phyloP scores from a whole-genome alignment of 257 asterid species.

The Ocimum tenuiflorum region DNA sequence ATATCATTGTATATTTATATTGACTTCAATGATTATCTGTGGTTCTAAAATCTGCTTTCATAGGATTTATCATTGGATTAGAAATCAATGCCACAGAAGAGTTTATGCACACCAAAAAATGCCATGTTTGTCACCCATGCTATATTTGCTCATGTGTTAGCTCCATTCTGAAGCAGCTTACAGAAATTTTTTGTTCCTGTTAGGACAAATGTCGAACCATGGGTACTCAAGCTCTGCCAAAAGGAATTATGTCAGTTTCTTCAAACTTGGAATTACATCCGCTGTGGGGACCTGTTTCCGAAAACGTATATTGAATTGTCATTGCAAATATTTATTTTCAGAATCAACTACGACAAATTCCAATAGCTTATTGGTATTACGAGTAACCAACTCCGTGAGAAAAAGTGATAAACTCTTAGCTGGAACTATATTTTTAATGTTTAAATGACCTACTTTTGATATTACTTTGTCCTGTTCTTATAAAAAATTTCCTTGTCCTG shows the following conservation, averaged over 20 bases:
- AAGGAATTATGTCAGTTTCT: slow-evolving; percentile 60
- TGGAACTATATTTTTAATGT: neutral
- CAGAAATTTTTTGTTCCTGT: slow-evolving; percentile 1
- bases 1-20: neutral
- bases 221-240: slow-evolving; percentile 58
- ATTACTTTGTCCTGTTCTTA: neutral
- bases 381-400: neutral
- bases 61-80: slow-evolving; percentile 21
- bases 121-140: slow-evolving; percentile 38
- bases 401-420: neutral
- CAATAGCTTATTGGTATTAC: neutral
- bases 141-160: neutral
- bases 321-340: slow-evolving; percentile 9
- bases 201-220: slow-evolving; percentile 53
- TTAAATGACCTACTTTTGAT: neutral
- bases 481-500: neutral
- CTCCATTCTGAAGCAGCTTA: neutral
- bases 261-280: slow-evolving; percentile 71
- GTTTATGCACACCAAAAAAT: slow-evolving; percentile 23
- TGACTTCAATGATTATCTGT: neutral
- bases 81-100: slow-evolving; percentile 12
- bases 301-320: slow-evolving; percentile 31
- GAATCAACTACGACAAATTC: neutral
- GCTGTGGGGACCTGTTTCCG: slow-evolving; percentile 55
- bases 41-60: slow-evolving; percentile 13